Base-by-base conservation (phyloP, 1,284 basidiomycete species). In the Mrakiaceae sp. region DNA sequence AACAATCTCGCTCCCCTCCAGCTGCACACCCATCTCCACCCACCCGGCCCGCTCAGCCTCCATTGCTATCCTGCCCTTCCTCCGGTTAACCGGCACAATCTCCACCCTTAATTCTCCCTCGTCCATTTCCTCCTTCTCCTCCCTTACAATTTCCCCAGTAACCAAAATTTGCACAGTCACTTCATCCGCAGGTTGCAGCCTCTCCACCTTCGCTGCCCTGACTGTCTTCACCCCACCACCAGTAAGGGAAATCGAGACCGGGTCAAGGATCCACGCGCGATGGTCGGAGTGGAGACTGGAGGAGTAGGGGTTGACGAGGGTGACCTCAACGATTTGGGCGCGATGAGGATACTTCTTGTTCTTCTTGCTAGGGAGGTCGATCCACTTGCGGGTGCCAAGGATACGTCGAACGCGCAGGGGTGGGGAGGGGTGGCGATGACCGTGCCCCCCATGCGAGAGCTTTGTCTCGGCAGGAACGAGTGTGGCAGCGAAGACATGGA, bases 311-410 rank as follows among this genome's bases (percentile, higher is more conserved):
- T 83, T 82, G 14, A 78, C 78, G 14, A 82, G 66, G 0, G 79
- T 79, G 49, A 82, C 74, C 51, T 79, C 76, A 1, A 82, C 78
- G 0, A 74, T 75, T 65, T 81, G 81, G 7, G 74, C 75, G n/a
- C 73, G 75, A 27, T 71, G 54, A 40, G 79, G 70, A 3, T 72
- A 69, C 2, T 27, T 27, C 27, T 27, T 27, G 27, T 27, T 27
- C 27, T 27, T 27, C 27, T 27, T 27, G 27, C 27, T 27, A 27
- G 63, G 42, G 8, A 60, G 47, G 40, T 80, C 78, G 3, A 62
- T 59, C 79, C 80, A 82, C 11, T 78, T 73, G 1, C 75, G 76
- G 4, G 77, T 78, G 63, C 81, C 80, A 5, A 76, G 74, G 0
- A 75, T 76, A 5, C 72, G 71, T 47, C 77, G 77, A 53, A 82